Evolutionary conservation across 2,329 filamentous ascomycete genomes (phyloP).

Genomic region (Sporothrix curviconia): DNA sequence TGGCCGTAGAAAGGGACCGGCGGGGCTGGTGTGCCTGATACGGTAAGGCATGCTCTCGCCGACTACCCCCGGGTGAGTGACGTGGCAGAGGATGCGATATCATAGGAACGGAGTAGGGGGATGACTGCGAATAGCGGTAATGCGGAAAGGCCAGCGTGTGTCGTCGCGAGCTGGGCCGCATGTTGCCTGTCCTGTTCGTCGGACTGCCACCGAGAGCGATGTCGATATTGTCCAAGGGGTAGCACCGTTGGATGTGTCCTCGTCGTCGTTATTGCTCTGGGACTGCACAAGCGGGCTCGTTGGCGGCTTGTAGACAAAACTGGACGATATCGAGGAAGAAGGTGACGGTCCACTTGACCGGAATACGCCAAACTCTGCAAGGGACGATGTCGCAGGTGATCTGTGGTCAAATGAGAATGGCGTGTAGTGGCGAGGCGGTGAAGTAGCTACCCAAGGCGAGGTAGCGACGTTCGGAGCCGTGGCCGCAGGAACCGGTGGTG

Average conservation of each 20-base stretch:
- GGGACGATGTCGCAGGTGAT: slow-evolving; percentile 13
- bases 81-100: slow-evolving; percentile 20
- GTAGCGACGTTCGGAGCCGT: slow-evolving; percentile 12
- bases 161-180: slow-evolving; percentile 42
- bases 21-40: slow-evolving; percentile 76
- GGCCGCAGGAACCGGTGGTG: neutral
- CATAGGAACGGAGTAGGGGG: slow-evolving; percentile 19
- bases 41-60: slow-evolving; percentile 55
- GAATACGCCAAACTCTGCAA: slow-evolving; percentile 14
- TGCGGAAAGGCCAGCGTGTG: slow-evolving; percentile 64
- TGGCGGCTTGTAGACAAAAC: slow-evolving; percentile 77
- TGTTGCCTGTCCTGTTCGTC: slow-evolving; percentile 13
- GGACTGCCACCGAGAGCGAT: slow-evolving; percentile 33
- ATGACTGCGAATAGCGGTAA: slow-evolving; percentile 31
- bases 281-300: slow-evolving; percentile 90
- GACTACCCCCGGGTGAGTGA: slow-evolving; percentile 33
- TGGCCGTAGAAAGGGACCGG: slow-evolving; percentile 62
- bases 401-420: slow-evolving; percentile 39
- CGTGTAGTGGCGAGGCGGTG: slow-evolving; percentile 47
- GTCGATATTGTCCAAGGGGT: slow-evolving; percentile 46
- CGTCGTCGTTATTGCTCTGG: slow-evolving; percentile 67
- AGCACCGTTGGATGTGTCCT: slow-evolving; percentile 36
- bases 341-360: slow-evolving; percentile 45
- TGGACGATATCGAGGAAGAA: slow-evolving; percentile 67
- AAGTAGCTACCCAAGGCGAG: slow-evolving; percentile 45